These are phyloP conservation scores for Erucastrum elatum DNA, from an alignment of 345 rosid species.

Conservation along the genomic window DNA sequence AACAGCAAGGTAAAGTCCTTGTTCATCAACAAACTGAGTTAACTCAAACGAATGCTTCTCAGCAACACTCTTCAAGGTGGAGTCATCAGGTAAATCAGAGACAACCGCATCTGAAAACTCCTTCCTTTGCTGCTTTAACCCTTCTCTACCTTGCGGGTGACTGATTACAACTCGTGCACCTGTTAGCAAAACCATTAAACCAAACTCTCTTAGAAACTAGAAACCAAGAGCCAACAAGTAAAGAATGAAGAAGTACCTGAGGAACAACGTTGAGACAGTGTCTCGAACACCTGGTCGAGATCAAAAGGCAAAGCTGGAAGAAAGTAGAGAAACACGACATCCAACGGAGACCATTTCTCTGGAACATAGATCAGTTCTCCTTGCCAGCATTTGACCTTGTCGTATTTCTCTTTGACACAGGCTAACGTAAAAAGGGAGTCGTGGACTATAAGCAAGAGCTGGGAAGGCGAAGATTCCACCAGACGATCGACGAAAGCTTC, in stretches of 20 bases:
- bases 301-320: conserved; percentile 70
- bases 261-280: conserved; percentile 57
- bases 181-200: conserved; percentile 11
- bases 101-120: conserved; percentile 62
- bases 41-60: conserved; percentile 57
- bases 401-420: conserved; percentile 72
- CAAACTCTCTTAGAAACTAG: conserved; percentile 1
- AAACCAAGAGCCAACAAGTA: conserved; percentile 6
- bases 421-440: conserved; percentile 84
- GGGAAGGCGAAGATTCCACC: conserved; percentile 53
- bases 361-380: conserved; percentile 81
- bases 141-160: conserved; percentile 77
- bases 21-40: conserved; percentile 60
- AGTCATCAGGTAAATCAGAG: conserved; percentile 74
- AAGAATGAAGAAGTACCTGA: conserved; percentile 50
- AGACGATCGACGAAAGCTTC: conserved; percentile 68
- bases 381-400: conserved; percentile 91
- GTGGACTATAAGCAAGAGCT: conserved; percentile 71
- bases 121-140: conserved; percentile 57
- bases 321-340: conserved; percentile 78
- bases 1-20: conserved; percentile 72
- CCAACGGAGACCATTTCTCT: conserved; percentile 83
- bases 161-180: conserved; percentile 83
- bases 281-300: conserved; percentile 59
- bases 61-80: conserved; percentile 54